These are phyloP conservation scores for Arachnomyces sp. DNA, from an alignment of 2,329 filamentous ascomycete species.

Conservation along the genomic window DNA sequence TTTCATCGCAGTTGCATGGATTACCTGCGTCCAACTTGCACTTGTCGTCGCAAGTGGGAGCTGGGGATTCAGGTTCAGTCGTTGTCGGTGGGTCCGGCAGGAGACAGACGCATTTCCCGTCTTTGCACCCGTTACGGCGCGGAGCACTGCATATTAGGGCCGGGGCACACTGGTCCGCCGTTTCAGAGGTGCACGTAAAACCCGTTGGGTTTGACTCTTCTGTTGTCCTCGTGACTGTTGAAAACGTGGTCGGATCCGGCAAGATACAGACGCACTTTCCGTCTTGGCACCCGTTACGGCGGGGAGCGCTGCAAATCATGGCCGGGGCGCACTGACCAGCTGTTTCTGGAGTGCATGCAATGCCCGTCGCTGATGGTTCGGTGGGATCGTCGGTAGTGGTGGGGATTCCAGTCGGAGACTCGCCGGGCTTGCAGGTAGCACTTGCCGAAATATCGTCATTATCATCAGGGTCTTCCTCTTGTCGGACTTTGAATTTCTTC, in stretches of 20 bases:
- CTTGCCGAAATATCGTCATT: not conserved
- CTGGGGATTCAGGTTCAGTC: too few relatives aligned
- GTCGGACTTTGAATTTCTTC: conserved; percentile 2
- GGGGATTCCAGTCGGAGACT: not conserved
- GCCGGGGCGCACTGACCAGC: conserved; percentile 2
- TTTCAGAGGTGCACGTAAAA: too few relatives aligned
- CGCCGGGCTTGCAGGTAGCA: not conserved
- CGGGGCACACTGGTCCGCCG: too few relatives aligned
- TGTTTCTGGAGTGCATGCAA: conserved; percentile 5
- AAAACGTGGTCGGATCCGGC: conserved; percentile 1
- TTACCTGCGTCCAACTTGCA: too few relatives aligned
- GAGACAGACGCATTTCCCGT: too few relatives aligned
- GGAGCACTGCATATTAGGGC: too few relatives aligned
- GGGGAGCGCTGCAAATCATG: conserved; percentile 5
- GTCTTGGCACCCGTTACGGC: not conserved
- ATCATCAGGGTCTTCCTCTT: not conserved
- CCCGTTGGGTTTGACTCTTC: not conserved
- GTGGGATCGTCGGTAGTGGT: not conserved
- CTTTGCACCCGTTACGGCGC: too few relatives aligned
- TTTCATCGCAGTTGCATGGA: conserved; percentile 2
- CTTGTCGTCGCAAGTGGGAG: too few relatives aligned
- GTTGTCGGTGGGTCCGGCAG: not conserved
- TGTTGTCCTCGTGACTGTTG: not conserved
- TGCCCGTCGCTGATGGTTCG: conserved; percentile 3
- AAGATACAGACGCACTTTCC: conserved; percentile 5